Evolutionary conservation across 192 early-diverging fungal species (phyloP), one percentile per base, ranked within the genome.

Genomic region (Funneliformis mosseae): DNA sequence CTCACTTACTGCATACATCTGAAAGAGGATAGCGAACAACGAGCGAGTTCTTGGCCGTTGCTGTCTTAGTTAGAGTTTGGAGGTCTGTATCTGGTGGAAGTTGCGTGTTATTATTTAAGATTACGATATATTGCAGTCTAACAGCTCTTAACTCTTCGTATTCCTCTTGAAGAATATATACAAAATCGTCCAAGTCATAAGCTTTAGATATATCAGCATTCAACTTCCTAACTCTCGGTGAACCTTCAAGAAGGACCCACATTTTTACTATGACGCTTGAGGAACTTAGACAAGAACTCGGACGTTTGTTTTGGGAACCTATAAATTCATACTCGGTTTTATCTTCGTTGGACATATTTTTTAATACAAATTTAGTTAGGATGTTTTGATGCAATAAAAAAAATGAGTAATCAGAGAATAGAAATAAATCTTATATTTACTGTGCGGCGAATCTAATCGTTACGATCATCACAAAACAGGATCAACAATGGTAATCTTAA

Each of bases 171-270:
- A 77, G 75, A 77, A 77, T 62, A 41, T 16, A 0, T 28, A 14
- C 21, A 60, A 77, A 66, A 45, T 77, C 62, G 38, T 63, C 41
- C 62, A 77, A 62, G 75, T 77, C 62, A 43, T 6, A 3, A 42
- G 23, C 41, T 5, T 63, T 8, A 42, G 59, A 64, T 77, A 64
- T 2, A 33, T 77, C 38, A 42, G 61, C 33, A 42, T 77, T 64
- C 62, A 77, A 41, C 39, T 77, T 66, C 42, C 11, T 33, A 41
- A 42, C 16, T 8, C 27, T 28, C 42, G 8, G 28, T 64, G 25
- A 0, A 2, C 60, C 75, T 28, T 77, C 75, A 9, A 77, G 60
- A 43, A 43, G 59, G 38, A 77, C 60, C 75, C 61, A 77, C 38
- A 77, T 77, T 43, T n/a, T n/a, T n/a, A n/a, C n/a, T n/a, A n/a